phyloP scores from a whole-genome alignment of 768 basidiomycete genomes.

The Boletus insuetus region DNA sequence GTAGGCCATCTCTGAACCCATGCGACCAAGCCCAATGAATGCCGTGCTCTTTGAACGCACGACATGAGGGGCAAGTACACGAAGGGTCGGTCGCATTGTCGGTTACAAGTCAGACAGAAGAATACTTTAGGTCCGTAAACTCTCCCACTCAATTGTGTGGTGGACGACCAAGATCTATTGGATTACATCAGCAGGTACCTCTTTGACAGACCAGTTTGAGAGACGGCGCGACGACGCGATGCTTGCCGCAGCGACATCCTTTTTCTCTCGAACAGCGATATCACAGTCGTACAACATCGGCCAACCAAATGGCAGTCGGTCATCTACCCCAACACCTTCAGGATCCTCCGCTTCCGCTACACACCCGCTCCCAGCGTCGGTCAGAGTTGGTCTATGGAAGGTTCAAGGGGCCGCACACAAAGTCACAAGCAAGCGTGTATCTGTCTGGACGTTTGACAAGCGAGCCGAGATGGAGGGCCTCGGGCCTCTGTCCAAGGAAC shows the following conservation, averaged over 20 bases:
- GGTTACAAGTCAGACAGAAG: neutral
- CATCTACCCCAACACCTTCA: conserved; percentile 36
- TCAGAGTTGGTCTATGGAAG: conserved; percentile 84
- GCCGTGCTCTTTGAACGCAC: conserved; percentile 53
- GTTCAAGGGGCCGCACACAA: conserved; percentile 87
- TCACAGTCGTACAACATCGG: conserved; percentile 78
- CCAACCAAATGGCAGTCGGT: conserved; percentile 33
- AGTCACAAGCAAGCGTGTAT: conserved; percentile 85
- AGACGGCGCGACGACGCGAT: conserved; percentile 36
- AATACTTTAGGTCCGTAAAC: neutral
- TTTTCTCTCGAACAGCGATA: conserved; percentile 78
- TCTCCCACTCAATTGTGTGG: too few species aligned
- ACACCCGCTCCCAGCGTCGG: conserved; percentile 40
- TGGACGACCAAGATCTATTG: neutral
- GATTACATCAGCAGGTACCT: conserved; percentile 11
- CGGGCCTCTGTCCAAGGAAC: conserved; percentile 62
- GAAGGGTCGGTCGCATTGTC: conserved; percentile 51
- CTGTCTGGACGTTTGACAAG: conserved; percentile 93
- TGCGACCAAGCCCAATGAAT: conserved; percentile 85
- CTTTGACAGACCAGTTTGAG: neutral
- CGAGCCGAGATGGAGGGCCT: conserved; percentile 71
- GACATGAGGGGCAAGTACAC: conserved; percentile 35
- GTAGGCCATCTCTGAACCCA: conserved; percentile 85
- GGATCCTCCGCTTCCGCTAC: conserved; percentile 30
- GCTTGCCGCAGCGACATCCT: conserved; percentile 81